A percentile compares a stretch with the other conserved stretches of the same genome.
These are phyloP conservation scores for Simmondsia chinensis DNA, from an alignment of 148 eudicot genomes.

Conservation along the genomic window DNA sequence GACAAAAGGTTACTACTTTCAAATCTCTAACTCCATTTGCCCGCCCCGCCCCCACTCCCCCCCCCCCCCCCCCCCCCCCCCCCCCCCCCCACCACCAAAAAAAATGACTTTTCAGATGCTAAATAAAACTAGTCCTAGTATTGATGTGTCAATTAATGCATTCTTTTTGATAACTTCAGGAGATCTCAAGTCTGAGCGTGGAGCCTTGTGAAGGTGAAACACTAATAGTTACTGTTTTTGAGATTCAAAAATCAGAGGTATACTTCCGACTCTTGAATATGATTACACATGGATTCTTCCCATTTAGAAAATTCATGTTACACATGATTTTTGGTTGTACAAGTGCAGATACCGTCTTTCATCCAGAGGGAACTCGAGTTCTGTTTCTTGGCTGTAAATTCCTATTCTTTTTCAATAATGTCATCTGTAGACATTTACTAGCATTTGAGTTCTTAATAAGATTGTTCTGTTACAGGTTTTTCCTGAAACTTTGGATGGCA, in stretches of 20 bases:
- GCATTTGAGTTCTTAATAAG: no score
- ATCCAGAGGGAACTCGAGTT: conserved; percentile 88
- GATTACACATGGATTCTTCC: no score
- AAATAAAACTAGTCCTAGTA: no score
- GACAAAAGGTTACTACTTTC: no score
- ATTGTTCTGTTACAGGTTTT: conserved; percentile 38
- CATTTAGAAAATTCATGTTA: no score
- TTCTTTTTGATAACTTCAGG: conserved; percentile 28
- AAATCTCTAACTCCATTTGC: no score
- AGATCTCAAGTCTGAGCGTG: conserved; percentile 89
- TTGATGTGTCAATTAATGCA: no score
- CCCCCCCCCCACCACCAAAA: no score
- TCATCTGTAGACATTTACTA: background rate
- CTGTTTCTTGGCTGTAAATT: conserved; percentile 86
- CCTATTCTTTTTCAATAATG: background rate
- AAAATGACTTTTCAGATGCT: no score
- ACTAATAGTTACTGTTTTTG: conserved; percentile 77
- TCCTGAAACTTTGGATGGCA: conserved; percentile 70
- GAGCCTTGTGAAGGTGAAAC: conserved; percentile 81
- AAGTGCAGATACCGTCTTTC: conserved; percentile 66
- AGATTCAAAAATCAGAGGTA: conserved; percentile 80
- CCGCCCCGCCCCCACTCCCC: no score
- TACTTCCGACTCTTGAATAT: no score
- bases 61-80: no score
- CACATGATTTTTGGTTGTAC: conserved; percentile 8